Conservation (phyloP, 805 yeast genomes). For the Blastobotrys peoriensis region DNA sequence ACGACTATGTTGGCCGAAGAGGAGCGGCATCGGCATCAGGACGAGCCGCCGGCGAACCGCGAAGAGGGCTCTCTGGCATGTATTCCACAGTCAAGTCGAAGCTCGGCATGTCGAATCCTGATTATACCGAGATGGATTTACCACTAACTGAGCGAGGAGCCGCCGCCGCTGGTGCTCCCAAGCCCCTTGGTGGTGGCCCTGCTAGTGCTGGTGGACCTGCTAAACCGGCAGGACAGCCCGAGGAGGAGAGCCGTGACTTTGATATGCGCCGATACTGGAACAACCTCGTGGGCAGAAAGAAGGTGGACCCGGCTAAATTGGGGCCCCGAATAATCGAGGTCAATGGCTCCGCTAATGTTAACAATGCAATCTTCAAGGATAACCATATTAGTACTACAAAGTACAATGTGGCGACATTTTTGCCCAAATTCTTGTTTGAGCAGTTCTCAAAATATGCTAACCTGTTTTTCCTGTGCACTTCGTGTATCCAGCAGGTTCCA, state of each 20-base stretch:
- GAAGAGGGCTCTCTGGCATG: constrained; percentile 19
- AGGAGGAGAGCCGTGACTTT: constrained; percentile 23
- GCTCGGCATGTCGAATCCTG: constrained; percentile 22
- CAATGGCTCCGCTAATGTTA: constrained; percentile 50
- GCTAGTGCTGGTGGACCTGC: constrained; percentile 7
- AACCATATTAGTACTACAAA: constrained; percentile 94
- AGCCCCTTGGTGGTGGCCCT: constrained; percentile 1
- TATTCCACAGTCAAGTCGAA: constrained; percentile 22
- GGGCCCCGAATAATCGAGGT: constrained; percentile 64
- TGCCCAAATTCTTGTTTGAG: constrained; percentile 92
- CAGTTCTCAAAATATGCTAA: constrained; percentile 97
- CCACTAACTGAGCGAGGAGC: constrained; percentile 22
- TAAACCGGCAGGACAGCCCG: neutral
- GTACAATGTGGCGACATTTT: constrained; percentile 84
- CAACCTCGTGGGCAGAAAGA: constrained; percentile 24
- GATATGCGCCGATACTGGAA: constrained; percentile 31
- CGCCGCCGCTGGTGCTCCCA: constrained; percentile 1
- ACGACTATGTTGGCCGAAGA: constrained; percentile 11
- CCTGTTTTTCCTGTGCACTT: constrained; percentile 85
- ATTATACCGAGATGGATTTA: constrained; percentile 28
- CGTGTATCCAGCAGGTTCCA: constrained; percentile 95
- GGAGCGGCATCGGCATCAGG: constrained; percentile 4
- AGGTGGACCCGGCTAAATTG: constrained; percentile 24
- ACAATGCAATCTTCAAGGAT: constrained; percentile 53
- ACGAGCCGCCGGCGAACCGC: neutral